Evolutionary conservation across 2,329 filamentous ascomycete species (phyloP).

Genomic region (Colletotrichum tamarilloi): DNA sequence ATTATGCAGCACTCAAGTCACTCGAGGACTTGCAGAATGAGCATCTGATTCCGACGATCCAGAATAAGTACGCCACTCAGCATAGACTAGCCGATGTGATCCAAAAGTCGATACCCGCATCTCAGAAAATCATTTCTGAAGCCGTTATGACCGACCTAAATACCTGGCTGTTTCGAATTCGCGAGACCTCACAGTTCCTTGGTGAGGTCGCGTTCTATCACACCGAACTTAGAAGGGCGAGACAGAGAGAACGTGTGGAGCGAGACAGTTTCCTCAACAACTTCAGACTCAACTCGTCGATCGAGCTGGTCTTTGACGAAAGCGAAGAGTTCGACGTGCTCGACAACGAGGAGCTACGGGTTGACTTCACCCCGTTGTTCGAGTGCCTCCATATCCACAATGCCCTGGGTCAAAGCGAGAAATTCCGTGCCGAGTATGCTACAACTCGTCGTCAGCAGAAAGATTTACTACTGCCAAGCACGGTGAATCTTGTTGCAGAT

Average conservation of each 20-base stretch:
- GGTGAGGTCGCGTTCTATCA: constrained; percentile 98
- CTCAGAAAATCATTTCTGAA: constrained; percentile 92
- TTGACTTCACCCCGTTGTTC: constrained; percentile 94
- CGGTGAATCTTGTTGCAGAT: constrained; percentile 82
- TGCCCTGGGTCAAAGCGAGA: constrained; percentile 90
- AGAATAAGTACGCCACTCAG: constrained; percentile 89
- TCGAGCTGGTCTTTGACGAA: constrained; percentile 95
- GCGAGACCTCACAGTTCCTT: constrained; percentile 94
- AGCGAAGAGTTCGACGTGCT: constrained; percentile 95
- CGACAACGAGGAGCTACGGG: constrained; percentile 93
- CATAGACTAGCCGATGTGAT: constrained; percentile 97
- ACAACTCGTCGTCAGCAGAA: constrained; percentile 91
- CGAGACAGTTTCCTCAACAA: constrained; percentile 78
- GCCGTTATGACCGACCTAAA: constrained; percentile 97
- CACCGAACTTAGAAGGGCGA: constrained; percentile 84
- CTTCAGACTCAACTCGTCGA: constrained; percentile 94
- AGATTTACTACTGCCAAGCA: constrained; percentile 83
- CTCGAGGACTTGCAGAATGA: constrained; percentile 97
- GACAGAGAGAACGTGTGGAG: constrained; percentile 86
- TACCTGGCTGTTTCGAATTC: constrained; percentile 94
- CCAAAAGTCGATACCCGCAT: constrained; percentile 92
- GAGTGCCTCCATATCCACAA: constrained; percentile 98
- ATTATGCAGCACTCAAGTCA: constrained; percentile 93
- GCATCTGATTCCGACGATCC: constrained; percentile 78
- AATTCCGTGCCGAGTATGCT: constrained; percentile 92